Conservation (phyloP, 2,329 filamentous ascomycete species). For the Stylonectria norvegica region DNA sequence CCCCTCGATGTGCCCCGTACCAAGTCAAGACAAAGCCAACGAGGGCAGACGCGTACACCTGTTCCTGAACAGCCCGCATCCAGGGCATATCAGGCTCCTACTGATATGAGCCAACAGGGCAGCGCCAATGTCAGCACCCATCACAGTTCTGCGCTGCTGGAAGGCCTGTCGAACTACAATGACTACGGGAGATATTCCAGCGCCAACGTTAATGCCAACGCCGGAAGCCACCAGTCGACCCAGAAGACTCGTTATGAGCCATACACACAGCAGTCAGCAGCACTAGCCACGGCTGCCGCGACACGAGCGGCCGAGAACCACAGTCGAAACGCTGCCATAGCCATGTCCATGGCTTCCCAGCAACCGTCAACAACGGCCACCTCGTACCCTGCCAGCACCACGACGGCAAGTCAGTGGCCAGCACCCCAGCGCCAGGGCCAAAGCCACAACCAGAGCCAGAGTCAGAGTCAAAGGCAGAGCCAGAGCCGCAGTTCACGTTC, state of each 20-base stretch:
- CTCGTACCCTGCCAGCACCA: constrained; percentile 13
- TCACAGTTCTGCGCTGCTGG: constrained; percentile 10
- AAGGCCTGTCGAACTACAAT: constrained; percentile 16
- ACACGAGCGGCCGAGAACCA: constrained; percentile 2
- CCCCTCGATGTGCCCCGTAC: constrained; percentile 23
- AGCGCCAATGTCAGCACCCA: constrained; percentile 7
- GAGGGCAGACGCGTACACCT: constrained; percentile 30
- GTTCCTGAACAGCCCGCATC: constrained; percentile 16
- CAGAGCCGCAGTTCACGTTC: constrained; percentile 13
- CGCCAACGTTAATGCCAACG: constrained; percentile 4
- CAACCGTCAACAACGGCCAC: constrained; percentile 18
- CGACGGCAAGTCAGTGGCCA: constrained; percentile 27
- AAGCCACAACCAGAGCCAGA: too few relatives aligned
- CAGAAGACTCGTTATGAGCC: constrained; percentile 31
- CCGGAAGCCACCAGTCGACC: constrained; percentile 8
- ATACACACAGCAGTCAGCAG: constrained; percentile 24
- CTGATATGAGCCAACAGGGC: constrained; percentile 12
- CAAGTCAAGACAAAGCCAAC: constrained; percentile 35
- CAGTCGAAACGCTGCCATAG: constrained; percentile 29
- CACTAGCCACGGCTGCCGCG: constrained; percentile 10
- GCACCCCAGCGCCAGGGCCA: too few relatives aligned
- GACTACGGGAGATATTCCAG: constrained; percentile 17
- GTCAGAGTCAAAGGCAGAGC: too few relatives aligned
- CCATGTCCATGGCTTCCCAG: constrained; percentile 18
- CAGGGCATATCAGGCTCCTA: constrained; percentile 15